These are phyloP conservation scores for Castanea crenata DNA, from an alignment of 306 rosid genomes.

Conservation along the genomic window DNA sequence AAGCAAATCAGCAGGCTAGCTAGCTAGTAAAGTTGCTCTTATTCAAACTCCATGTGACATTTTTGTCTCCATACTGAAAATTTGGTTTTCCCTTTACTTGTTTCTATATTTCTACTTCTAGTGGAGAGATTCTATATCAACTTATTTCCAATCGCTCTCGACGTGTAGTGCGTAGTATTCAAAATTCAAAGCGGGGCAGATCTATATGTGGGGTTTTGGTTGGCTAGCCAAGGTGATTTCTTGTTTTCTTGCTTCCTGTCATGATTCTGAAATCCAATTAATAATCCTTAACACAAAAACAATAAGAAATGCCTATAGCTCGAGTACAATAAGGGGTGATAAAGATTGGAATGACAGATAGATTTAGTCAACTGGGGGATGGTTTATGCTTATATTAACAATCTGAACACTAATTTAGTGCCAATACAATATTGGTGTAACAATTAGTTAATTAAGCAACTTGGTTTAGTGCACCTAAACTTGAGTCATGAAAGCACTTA, in stretches of 20 bases:
- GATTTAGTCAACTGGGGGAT: not conserved
- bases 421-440: not conserved
- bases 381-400: not conserved
- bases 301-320: not conserved
- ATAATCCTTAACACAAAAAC: not conserved
- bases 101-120: slow-evolving; percentile 22
- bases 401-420: not conserved
- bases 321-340: not conserved
- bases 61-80: slow-evolving; percentile 26
- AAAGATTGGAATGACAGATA: not conserved
- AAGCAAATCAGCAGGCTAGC: not conserved
- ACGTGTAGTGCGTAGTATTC: not conserved
- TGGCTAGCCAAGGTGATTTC: slow-evolving; percentile 2
- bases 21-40: not conserved
- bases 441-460: not conserved
- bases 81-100: not conserved
- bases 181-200: not conserved
- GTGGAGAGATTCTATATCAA: slow-evolving; percentile 11
- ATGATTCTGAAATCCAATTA: not conserved
- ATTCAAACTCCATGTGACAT: slow-evolving; percentile 15
- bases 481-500: slow-evolving; percentile 1
- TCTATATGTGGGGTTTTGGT: not conserved
- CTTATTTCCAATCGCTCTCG: not conserved
- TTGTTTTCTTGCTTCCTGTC: slow-evolving; percentile 18
- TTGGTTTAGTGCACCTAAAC: not conserved